phyloP scores from a whole-genome alignment of 1,139 yeast species.

The Candida glucosophila region DNA sequence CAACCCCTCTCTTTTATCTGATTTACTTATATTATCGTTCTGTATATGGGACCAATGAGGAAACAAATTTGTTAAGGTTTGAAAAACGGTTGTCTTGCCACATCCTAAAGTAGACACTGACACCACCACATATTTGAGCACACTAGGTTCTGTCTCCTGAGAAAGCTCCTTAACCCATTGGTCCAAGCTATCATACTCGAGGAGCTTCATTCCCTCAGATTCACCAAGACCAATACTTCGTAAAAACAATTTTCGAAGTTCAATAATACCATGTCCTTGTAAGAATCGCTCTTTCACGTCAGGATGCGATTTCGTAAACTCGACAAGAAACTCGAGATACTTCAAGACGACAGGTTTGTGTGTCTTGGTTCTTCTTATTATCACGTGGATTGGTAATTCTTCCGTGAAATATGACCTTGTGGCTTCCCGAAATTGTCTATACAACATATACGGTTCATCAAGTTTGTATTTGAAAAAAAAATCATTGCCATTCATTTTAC shows the following conservation, averaged over 20 bases:
- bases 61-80: constrained; percentile 47
- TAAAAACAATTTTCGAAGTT: constrained; percentile 55
- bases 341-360: constrained; percentile 56
- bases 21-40: constrained; percentile 63
- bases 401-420: constrained; percentile 52
- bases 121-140: constrained; percentile 50
- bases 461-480: constrained; percentile 90
- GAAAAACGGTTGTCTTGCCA: constrained; percentile 83
- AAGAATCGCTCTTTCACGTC: constrained; percentile 36
- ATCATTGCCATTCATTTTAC: constrained; percentile 24
- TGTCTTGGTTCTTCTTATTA: constrained; percentile 31
- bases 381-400: constrained; percentile 28
- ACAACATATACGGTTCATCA: constrained; percentile 89
- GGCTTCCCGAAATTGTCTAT: constrained; percentile 84
- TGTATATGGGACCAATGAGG: constrained; percentile 74
- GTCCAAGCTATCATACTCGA: constrained; percentile 14
- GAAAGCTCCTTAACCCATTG: constrained; percentile 6
- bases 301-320: constrained; percentile 41
- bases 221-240: constrained; percentile 24
- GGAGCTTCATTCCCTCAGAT: constrained; percentile 24
- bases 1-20: constrained; percentile 42
- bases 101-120: constrained; percentile 92
- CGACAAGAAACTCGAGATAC: constrained; percentile 60
- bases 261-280: constrained; percentile 66
- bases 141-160: constrained; percentile 4